Conservation (phyloP, 441 rosid species). For the Aquilaria agallochum region DNA sequence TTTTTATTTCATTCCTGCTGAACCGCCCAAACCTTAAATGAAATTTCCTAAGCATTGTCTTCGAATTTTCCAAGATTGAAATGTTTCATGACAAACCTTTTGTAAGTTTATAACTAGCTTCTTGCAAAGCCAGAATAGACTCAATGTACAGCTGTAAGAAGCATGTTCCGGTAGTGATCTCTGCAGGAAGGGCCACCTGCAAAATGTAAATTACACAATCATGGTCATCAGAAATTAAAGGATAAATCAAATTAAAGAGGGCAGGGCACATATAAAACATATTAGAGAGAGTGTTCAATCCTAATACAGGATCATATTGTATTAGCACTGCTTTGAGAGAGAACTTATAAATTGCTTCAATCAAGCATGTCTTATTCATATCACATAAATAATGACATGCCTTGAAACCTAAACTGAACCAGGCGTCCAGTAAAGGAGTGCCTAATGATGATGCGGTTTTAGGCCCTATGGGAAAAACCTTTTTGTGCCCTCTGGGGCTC, state of each 20-base stretch:
- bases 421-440: no score
- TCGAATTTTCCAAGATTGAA: no score
- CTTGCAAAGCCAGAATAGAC: slow-evolving; percentile 83
- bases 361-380: no score
- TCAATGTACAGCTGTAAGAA: slow-evolving; percentile 87
- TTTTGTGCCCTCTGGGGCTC: no score
- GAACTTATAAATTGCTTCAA: not conserved
- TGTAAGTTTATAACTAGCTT: slow-evolving; percentile 57
- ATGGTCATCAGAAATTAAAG: not conserved
- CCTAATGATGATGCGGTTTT: no score
- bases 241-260: no score
- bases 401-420: no score
- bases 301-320: not conserved
- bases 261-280: not conserved
- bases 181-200: slow-evolving; percentile 95
- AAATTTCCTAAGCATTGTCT: no score
- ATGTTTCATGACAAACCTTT: slow-evolving; percentile 43
- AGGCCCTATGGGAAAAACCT: no score
- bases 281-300: not conserved
- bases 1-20: no score
- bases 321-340: not conserved
- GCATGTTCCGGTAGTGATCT: slow-evolving; percentile 83
- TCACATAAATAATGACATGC: no score
- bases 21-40: no score
- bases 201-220: slow-evolving; percentile 10